Evolutionary conservation across 2,329 filamentous ascomycete genomes (phyloP), one percentile per base, ranked within the genome.

Genomic region (Huntiella decipiens): DNA sequence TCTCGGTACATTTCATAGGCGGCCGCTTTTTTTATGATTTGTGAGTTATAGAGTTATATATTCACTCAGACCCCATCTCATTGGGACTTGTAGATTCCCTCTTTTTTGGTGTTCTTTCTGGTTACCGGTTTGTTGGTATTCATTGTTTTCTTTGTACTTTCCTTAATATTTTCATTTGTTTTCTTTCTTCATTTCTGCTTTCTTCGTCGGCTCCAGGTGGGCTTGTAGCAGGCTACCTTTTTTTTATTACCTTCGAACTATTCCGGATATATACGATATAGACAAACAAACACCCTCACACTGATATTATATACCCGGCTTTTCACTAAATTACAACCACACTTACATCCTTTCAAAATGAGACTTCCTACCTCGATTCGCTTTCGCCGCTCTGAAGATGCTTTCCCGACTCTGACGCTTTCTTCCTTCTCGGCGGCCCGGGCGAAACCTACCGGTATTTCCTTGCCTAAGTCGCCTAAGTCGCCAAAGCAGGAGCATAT

Each of bases 171-270:
- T 19, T 40, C 19, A 16, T 44, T 45, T 42, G 32, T 28, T 35
- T 43, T 44, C 28, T 31, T 10, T 28, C 7, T 28, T 28, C 22
- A 28, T 28, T 28, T 28, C 22, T 28, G 22, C 22, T 28, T 28
- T 38, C 11, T 46, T 44, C 39, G 38, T 38, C 39, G 33, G 47
- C 47, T 49, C 44, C 38, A 44, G 47, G 43, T 41, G 43, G 44
- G 47, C 40, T 43, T 43, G 46, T 48, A 48, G 46, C 46, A 32
- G 46, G 39, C 46, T 48, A 48, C 46, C 28, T 44, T 48, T 15
- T 43, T 47, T 43, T 22, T n/a, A n/a, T n/a, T n/a, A n/a, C n/a
- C 5, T 47, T 37, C 17, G 38, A 11, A 31, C 22, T 10, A 10
- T 28, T 4, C 22, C 22, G 22, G 22, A 28, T 28, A 28, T 28